phyloP scores from a whole-genome alignment of 352 stramenopile genomes.

The Sclerospora graminicola region DNA sequence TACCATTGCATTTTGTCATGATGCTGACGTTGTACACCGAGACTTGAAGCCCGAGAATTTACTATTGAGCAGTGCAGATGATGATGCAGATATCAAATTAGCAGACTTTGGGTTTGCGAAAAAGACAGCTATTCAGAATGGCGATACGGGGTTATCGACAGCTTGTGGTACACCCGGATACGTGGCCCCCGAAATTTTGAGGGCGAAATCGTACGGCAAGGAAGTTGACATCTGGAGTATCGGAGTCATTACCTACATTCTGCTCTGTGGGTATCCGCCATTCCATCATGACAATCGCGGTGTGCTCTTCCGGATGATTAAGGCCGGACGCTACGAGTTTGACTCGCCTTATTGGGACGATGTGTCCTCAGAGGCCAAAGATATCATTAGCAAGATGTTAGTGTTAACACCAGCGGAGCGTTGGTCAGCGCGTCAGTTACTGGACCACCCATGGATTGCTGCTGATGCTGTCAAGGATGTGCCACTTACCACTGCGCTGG shows the following conservation, averaged over 20 bases:
- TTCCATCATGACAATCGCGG: conserved; percentile 89
- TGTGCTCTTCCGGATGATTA: conserved; percentile 74
- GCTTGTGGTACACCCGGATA: no score
- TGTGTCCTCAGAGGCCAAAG: conserved; percentile 61
- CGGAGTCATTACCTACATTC: conserved; percentile 83
- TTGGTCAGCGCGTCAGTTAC: conserved; percentile 55
- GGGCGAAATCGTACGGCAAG: conserved; percentile 61
- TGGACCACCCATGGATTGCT: conserved; percentile 87
- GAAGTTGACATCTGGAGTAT: conserved; percentile 86
- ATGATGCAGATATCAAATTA: conserved; percentile 78
- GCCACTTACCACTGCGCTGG: conserved; percentile 77
- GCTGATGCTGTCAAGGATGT: conserved; percentile 51
- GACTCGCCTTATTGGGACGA: conserved; percentile 78
- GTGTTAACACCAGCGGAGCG: conserved; percentile 76
- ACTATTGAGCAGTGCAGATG: conserved; percentile 63
- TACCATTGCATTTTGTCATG: conserved; percentile 82
- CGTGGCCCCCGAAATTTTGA: conserved; percentile 74
- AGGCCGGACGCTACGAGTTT: conserved; percentile 57
- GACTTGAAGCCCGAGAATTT: conserved; percentile 97
- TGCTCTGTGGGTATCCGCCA: conserved; percentile 74
- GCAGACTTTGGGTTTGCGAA: conserved; percentile 82
- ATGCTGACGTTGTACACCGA: conserved; percentile 83
- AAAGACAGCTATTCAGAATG: conserved; percentile 42
- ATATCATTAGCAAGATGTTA: conserved; percentile 88
- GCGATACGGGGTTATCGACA: conserved; percentile 36